Evolutionary conservation across 2,329 filamentous ascomycete genomes (phyloP).

Genomic region (Aureobasidium namibiae): DNA sequence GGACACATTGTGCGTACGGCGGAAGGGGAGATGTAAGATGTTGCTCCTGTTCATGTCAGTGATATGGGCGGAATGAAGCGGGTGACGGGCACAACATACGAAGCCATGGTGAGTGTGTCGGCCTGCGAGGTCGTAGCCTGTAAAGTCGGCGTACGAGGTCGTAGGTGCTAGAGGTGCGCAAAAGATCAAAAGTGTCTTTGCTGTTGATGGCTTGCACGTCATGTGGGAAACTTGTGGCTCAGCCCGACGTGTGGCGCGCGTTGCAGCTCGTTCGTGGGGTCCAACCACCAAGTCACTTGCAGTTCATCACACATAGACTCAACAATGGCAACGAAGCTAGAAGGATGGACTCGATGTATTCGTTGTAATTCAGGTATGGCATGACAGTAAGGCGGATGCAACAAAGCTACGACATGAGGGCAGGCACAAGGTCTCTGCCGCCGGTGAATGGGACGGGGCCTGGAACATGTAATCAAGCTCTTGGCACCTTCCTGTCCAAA

Average conservation of each 20-base stretch:
- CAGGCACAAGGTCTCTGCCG: neutral
- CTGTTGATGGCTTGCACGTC: slow-evolving; percentile 2
- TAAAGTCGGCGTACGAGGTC: too few species aligned
- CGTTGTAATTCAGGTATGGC: too few species aligned
- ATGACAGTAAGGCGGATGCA: neutral
- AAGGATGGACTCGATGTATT: neutral
- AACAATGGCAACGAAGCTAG: neutral
- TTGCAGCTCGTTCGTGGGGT: neutral
- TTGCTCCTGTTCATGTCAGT: slow-evolving; percentile 31
- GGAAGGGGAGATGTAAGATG: slow-evolving; percentile 77
- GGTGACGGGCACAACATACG: neutral
- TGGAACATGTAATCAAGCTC: slow-evolving; percentile 2
- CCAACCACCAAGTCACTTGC: neutral
- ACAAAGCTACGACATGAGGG: neutral
- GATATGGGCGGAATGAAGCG: neutral
- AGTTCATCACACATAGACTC: neutral
- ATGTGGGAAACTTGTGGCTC: neutral
- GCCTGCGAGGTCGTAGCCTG: too few species aligned
- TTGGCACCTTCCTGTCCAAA: neutral
- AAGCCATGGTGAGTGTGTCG: slow-evolving; percentile 1
- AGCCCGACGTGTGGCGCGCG: neutral
- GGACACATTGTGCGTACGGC: slow-evolving; percentile 70
- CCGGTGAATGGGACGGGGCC: neutral
- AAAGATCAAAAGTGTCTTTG: neutral
- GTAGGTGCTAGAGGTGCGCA: neutral